A percentile compares a stretch with the other conserved stretches of the same genome.
phyloP scores from a whole-genome alignment of 2,329 filamentous ascomycete species.

The Botrytis paeoniae region DNA sequence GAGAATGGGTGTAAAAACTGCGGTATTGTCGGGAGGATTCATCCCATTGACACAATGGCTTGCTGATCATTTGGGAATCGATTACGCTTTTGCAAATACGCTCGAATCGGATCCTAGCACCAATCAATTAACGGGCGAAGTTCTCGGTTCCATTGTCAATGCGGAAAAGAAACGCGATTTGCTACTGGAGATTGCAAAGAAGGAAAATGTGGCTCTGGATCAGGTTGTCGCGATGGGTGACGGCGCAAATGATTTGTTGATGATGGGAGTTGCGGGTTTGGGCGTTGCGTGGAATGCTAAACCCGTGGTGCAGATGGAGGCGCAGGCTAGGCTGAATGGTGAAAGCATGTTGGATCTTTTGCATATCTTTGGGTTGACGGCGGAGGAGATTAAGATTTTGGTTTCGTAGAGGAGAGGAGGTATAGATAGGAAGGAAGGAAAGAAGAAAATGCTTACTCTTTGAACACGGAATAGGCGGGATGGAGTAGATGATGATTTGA shows the following conservation, averaged over 20 bases:
- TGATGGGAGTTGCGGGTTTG: conserved; percentile 72
- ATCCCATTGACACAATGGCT: conserved; percentile 86
- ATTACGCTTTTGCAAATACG: conserved; percentile 87
- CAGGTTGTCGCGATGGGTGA: conserved; percentile 76
- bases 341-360: conserved; percentile 68
- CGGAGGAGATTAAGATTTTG: conserved; percentile 57
- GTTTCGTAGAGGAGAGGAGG: conserved; percentile 24
- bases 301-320: conserved; percentile 75
- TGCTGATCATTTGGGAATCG: conserved; percentile 73
- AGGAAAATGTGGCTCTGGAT: conserved; percentile 62
- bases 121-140: conserved; percentile 65
- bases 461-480: not conserved
- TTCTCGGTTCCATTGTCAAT: conserved; percentile 70
- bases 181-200: conserved; percentile 65
- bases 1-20: conserved; percentile 77
- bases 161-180: conserved; percentile 72
- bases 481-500: not conserved
- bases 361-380: conserved; percentile 69
- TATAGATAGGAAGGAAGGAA: not conserved
- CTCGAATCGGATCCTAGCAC: conserved; percentile 60
- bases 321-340: conserved; percentile 68
- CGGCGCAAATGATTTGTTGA: conserved; percentile 77
- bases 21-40: conserved; percentile 90
- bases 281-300: conserved; percentile 85
- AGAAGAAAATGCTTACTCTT: not conserved